Conservation (phyloP, 2,329 filamentous ascomycete species). For the Dothistroma pini region DNA sequence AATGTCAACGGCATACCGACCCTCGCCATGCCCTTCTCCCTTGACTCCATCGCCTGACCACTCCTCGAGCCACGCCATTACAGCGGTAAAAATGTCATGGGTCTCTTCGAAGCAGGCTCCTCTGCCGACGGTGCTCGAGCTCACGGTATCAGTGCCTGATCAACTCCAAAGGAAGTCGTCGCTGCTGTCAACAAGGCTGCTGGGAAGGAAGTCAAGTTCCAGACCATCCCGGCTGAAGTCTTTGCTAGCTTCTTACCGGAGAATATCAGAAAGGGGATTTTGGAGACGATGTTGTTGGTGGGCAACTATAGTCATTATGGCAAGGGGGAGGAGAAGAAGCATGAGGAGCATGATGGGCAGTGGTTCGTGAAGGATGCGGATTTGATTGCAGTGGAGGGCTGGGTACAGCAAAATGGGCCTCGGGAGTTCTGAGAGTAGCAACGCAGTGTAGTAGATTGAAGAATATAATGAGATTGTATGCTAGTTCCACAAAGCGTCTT, state of each 20-base stretch:
- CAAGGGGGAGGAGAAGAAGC: conserved; percentile 27
- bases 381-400: conserved; percentile 19
- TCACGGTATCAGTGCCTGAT: conserved; percentile 28
- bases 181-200: conserved; percentile 18
- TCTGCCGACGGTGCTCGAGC: conserved; percentile 26
- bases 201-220: conserved; percentile 28
- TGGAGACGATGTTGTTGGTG: conserved; percentile 30
- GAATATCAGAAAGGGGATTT: conserved; percentile 26
- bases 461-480: too few species aligned
- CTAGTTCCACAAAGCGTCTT: too few species aligned
- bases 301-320: conserved; percentile 31
- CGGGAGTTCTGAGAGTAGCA: conserved; percentile 10
- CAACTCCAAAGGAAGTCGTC: conserved; percentile 29
- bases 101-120: conserved; percentile 27
- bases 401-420: conserved; percentile 22
- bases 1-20: conserved; percentile 21
- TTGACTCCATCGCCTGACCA: conserved; percentile 26
- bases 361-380: conserved; percentile 26
- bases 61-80: conserved; percentile 28
- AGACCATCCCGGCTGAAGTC: conserved; percentile 24
- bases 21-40: conserved; percentile 25
- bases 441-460: too few species aligned
- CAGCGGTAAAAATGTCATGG: conserved; percentile 31
- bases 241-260: conserved; percentile 27
- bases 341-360: conserved; percentile 23